Percentiles rank a stretch among this genome's conserved stretches.
Conservation (phyloP, 1,284 basidiomycete species). For the Abortiporus biennis region DNA sequence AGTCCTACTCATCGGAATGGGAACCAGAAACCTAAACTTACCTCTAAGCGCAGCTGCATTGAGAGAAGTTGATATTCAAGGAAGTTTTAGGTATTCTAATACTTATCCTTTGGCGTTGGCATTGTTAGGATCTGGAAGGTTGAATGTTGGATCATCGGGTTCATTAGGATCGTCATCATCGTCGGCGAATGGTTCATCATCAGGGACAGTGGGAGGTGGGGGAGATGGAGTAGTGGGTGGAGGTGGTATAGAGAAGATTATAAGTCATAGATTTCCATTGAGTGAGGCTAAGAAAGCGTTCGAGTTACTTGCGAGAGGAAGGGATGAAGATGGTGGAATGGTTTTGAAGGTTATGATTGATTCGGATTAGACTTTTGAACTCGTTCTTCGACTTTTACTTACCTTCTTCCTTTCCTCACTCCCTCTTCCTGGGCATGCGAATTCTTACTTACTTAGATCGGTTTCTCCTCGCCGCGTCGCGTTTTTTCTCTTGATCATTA, state of each 20-base stretch:
- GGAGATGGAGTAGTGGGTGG: no score
- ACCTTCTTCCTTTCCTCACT: no score
- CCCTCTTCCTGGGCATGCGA: no score
- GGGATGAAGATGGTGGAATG: constrained; percentile 71
- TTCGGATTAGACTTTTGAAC: no score
- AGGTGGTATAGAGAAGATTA: constrained; percentile 70
- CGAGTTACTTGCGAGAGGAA: constrained; percentile 70
- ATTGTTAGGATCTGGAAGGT: constrained; percentile 54
- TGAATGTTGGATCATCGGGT: neutral
- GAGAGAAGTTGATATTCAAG: constrained; percentile 90
- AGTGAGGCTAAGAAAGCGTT: constrained; percentile 69
- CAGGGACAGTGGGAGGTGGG: constrained; percentile 36
- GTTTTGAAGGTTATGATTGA: constrained; percentile 90
- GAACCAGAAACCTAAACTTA: constrained; percentile 74
- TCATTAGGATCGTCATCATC: no score
- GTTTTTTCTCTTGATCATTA: no score
- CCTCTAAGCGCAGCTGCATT: constrained; percentile 81
- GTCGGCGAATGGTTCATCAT: neutral
- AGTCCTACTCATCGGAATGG: constrained; percentile 95
- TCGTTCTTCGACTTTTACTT: no score
- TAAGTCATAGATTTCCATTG: constrained; percentile 77
- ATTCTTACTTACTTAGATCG: no score
- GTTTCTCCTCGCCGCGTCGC: no score
- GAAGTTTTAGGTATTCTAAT: constrained; percentile 87
- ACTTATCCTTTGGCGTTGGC: constrained; percentile 82